These are phyloP conservation scores for Penicillium thymicola DNA, from an alignment of 2,329 filamentous ascomycete genomes.

Conservation along the genomic window DNA sequence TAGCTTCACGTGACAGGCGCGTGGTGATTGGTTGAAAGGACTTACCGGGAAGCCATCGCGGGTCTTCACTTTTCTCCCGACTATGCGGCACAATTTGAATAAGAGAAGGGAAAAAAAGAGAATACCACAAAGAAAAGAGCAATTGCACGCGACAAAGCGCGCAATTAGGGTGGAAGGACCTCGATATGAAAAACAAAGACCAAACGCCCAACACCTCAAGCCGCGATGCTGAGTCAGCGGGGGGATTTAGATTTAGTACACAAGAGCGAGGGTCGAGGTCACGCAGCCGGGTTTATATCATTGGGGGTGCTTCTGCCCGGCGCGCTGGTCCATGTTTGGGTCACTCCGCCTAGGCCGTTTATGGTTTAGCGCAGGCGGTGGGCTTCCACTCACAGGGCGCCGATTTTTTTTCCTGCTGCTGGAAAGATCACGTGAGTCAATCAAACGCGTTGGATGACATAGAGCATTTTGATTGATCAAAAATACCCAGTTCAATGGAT, in stretches of 20 bases:
- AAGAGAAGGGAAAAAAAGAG: slow-evolving; percentile 7
- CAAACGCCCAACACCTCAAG: slow-evolving; percentile 19
- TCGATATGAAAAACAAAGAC: slow-evolving; percentile 14
- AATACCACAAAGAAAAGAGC: slow-evolving; percentile 10
- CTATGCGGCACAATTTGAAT: slow-evolving; percentile 20
- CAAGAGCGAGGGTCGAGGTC: slow-evolving; percentile 38
- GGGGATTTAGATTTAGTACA: slow-evolving; percentile 26
- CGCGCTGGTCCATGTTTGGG: slow-evolving; percentile 43
- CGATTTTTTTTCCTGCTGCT: slow-evolving; percentile 15
- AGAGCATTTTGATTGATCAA: not conserved
- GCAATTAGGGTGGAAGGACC: slow-evolving; percentile 10
- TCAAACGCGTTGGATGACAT: slow-evolving; percentile 13
- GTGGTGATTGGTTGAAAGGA: slow-evolving; percentile 23
- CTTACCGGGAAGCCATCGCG: slow-evolving; percentile 45
- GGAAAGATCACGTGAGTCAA: slow-evolving; percentile 17
- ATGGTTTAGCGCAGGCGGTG: slow-evolving; percentile 30
- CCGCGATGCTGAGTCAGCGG: slow-evolving; percentile 23
- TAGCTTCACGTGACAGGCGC: slow-evolving; percentile 31
- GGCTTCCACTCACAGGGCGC: slow-evolving; percentile 29
- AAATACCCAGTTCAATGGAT: not conserved
- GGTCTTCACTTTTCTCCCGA: slow-evolving; percentile 27
- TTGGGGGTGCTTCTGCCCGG: slow-evolving; percentile 39
- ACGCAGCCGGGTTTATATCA: slow-evolving; percentile 49
- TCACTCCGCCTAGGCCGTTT: slow-evolving; percentile 30
- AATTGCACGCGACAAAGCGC: slow-evolving; percentile 13